These are phyloP conservation scores for Microglena sp. DNA, from an alignment of 139 green algal genomes.

Conservation along the genomic window DNA sequence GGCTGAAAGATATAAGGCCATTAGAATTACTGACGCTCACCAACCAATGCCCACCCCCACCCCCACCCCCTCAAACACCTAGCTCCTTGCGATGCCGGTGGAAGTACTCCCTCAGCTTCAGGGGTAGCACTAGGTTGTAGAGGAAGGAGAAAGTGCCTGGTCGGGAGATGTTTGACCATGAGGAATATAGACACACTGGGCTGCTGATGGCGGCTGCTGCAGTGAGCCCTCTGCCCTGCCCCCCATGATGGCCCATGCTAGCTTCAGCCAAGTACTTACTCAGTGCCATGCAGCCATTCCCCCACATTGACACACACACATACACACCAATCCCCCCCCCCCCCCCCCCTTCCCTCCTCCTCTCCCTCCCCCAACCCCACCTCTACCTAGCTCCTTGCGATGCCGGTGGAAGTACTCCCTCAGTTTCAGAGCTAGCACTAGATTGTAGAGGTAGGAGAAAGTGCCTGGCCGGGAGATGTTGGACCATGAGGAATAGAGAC, in stretches of 20 bases:
- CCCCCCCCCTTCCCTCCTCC: no score
- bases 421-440: constrained; percentile 38
- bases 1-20: constrained; percentile 16
- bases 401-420: no score
- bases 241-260: constrained; percentile 32
- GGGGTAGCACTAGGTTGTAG: constrained; percentile 51
- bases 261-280: constrained; percentile 65
- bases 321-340: no score
- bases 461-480: constrained; percentile 24
- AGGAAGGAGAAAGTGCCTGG: constrained; percentile 28
- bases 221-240: constrained; percentile 37
- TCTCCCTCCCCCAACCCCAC: no score
- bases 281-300: no score
- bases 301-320: no score
- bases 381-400: no score
- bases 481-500: constrained; percentile 21
- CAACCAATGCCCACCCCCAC: no score
- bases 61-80: no score
- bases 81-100: no score
- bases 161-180: constrained; percentile 13
- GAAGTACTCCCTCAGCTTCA: no score
- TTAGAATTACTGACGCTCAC: constrained; percentile 31
- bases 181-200: constrained; percentile 38
- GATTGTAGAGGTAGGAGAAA: constrained; percentile 46
- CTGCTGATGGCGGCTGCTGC: constrained; percentile 37